Evolutionary conservation across 441 rosid genomes (phyloP), one percentile per base, ranked within the genome.

Genomic region (Gossypium lobatum): DNA sequence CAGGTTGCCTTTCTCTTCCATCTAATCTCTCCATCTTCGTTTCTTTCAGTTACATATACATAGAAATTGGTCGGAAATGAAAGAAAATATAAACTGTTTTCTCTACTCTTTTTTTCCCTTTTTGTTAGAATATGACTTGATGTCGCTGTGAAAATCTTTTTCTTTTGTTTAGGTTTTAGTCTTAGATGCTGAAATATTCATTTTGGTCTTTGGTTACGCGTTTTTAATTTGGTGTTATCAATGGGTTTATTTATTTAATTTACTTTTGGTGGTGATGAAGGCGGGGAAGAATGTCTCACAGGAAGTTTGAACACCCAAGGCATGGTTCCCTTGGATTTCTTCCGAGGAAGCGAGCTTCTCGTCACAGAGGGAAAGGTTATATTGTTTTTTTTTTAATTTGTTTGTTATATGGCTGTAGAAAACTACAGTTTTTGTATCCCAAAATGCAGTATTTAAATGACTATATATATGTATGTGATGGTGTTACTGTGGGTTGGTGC

Each of bases 241-340:
- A 34, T 31, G 20, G 11, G 4, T 11, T 16, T 21, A 8, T 39
- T n/a, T 10, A 1, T 21, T 58, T 18, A 11, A 39, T 28, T n/a
- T 10, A 34, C 8, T 34, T 28, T 17, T 69, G 2, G n/a, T 60
- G 25, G 53, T 50, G 80, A 23, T 59, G 71, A 71, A 67, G 79
- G 53, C 26, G 28, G 53, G 18, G 79, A 55, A 85, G 59, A 39
- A 92, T 93, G 97, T 93, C 97, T 76, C 97, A 93, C 89, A 80
- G 97, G 84, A 93, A 93, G 88, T 93, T 93, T 80, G 98, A 93
- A 84, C 98, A 93, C 82, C 98, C 97, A 18, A 93, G 98, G 79
- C 98, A 93, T 58, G 98, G 98, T 3, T 93, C 97, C 71, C 88
- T 93, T 73, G 98, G 98, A 80, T 93, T 93, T 80, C 90, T 93